phyloP scores from a whole-genome alignment of 2,329 filamentous ascomycete genomes.

The Volutella citrinella region DNA sequence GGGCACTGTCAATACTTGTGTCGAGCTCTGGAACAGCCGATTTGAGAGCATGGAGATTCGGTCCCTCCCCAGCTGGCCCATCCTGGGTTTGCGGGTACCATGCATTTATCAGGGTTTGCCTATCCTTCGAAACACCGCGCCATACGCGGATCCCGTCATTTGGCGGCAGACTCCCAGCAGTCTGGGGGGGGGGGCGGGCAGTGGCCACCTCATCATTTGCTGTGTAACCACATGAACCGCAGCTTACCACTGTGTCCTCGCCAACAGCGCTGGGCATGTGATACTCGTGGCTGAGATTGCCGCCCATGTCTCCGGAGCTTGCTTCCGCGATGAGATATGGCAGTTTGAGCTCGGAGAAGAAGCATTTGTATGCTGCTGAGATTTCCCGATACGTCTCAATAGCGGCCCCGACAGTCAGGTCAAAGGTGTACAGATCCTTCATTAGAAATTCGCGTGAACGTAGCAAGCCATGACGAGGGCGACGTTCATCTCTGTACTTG shows the following conservation, averaged over 20 bases:
- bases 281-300: slow-evolving; percentile 90
- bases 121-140: slow-evolving; percentile 66
- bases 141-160: slow-evolving; percentile 51
- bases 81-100: slow-evolving; percentile 53
- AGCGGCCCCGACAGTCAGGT: slow-evolving; percentile 64
- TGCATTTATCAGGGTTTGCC: slow-evolving; percentile 64
- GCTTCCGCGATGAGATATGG: slow-evolving; percentile 84
- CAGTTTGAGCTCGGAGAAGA: slow-evolving; percentile 81
- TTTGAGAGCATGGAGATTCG: slow-evolving; percentile 62
- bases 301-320: slow-evolving; percentile 95
- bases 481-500: slow-evolving; percentile 91
- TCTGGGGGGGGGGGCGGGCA: slow-evolving; percentile 21
- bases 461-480: slow-evolving; percentile 83
- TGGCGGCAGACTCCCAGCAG: too few species aligned
- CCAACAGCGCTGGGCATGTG: slow-evolving; percentile 78
- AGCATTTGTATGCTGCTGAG: slow-evolving; percentile 65
- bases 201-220: slow-evolving; percentile 84
- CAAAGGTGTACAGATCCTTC: slow-evolving; percentile 98
- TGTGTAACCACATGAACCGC: slow-evolving; percentile 68
- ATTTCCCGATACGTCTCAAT: slow-evolving; percentile 78
- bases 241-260: slow-evolving; percentile 81
- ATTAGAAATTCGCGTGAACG: slow-evolving; percentile 90
- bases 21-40: slow-evolving; percentile 65
- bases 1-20: slow-evolving; percentile 61
- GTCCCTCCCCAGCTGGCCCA: slow-evolving; percentile 26